A percentile compares a stretch with the other conserved stretches of the same genome.
These are phyloP conservation scores for Lactarius indigo DNA, from an alignment of 768 basidiomycete genomes.

Conservation along the genomic window DNA sequence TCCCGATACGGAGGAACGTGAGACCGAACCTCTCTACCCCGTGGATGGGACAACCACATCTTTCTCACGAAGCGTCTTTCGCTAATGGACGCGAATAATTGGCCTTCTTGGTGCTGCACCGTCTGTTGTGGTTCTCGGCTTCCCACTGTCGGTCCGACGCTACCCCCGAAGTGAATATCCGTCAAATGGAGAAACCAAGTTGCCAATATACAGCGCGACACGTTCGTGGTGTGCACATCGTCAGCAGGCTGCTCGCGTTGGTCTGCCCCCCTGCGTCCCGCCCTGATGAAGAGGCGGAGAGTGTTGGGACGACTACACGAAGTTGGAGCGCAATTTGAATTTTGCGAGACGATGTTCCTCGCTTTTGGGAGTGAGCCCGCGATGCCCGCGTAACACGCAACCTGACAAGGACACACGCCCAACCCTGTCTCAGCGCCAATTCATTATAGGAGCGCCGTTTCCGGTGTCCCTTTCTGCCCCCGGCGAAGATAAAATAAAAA, in stretches of 20 bases:
- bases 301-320: neutral
- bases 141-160: neutral
- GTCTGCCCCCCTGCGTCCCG: neutral
- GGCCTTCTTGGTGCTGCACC: neutral
- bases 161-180: neutral
- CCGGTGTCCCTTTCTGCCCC: neutral
- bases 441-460: neutral
- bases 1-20: neutral
- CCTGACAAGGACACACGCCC: neutral
- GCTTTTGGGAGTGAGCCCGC: neutral
- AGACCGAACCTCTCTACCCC: neutral
- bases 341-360: neutral
- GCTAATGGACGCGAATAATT: neutral
- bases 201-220: neutral
- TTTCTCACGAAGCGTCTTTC: constrained; percentile 11
- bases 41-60: neutral
- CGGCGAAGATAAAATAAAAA: constrained; percentile 5
- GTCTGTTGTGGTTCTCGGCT: neutral
- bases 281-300: neutral
- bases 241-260: neutral
- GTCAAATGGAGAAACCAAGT: constrained; percentile 9
- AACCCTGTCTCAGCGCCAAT: neutral
- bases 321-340: neutral
- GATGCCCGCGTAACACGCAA: constrained; percentile 16
- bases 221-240: neutral